These are phyloP conservation scores for Eucalyptus tenuipes DNA, from an alignment of 345 rosid genomes.

Conservation along the genomic window DNA sequence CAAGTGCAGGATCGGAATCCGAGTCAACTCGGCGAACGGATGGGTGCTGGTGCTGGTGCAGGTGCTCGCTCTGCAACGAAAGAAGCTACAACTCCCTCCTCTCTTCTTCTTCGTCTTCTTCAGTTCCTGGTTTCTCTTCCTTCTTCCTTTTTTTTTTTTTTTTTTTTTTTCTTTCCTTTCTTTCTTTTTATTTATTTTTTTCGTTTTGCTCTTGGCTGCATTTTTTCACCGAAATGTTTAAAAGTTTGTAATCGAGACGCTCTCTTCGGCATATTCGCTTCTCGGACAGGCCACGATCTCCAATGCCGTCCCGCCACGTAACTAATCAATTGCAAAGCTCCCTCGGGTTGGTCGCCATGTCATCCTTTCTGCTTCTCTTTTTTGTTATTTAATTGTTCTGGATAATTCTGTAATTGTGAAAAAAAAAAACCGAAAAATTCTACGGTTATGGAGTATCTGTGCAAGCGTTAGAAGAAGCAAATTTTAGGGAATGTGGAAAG, in stretches of 20 bases:
- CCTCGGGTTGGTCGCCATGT: neutral
- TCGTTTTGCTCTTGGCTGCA: neutral
- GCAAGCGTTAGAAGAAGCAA: neutral
- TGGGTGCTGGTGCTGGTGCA: neutral
- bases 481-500: too few relatives aligned
- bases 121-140: neutral
- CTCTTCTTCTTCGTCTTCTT: neutral
- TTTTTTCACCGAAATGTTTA: neutral
- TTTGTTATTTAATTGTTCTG: neutral
- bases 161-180: fast-evolving
- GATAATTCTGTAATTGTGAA: neutral
- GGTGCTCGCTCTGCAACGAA: too few relatives aligned
- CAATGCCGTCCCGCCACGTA: neutral
- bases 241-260: neutral
- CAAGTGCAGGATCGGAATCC: neutral
- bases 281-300: neutral
- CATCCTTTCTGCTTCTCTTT: neutral
- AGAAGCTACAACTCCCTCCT: neutral
- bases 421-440: too few relatives aligned
- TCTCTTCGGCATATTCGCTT: neutral
- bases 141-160: neutral
- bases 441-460: neutral
- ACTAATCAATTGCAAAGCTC: neutral
- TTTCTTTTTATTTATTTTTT: too few relatives aligned
- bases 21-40: neutral